phyloP scores from a whole-genome alignment of 225 moss, liverwort and hornwort genomes.

The Polytrichum commune region DNA sequence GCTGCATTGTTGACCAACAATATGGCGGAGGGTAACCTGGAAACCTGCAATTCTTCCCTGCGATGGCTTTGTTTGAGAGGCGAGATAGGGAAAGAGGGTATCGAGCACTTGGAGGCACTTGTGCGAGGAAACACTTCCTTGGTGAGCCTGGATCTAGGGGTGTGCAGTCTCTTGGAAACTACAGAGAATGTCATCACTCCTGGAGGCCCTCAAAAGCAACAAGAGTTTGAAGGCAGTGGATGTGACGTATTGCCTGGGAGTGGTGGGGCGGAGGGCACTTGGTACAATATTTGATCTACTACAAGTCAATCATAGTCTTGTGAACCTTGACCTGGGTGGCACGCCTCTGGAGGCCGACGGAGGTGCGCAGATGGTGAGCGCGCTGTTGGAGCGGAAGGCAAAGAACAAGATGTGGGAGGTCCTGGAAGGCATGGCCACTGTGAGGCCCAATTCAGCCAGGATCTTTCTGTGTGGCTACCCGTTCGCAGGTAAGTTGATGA shows the following conservation, averaged over 20 bases:
- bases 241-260: background rate
- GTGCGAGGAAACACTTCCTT: background rate
- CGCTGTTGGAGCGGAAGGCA: background rate
- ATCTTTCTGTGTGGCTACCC: background rate
- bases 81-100: background rate
- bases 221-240: background rate
- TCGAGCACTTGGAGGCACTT: background rate
- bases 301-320: background rate
- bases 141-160: background rate
- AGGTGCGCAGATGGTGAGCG: background rate
- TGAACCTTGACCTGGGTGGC: background rate
- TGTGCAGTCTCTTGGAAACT: background rate
- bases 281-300: background rate
- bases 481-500: background rate
- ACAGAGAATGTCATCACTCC: background rate
- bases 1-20: background rate
- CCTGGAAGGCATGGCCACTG: background rate
- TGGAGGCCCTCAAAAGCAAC: background rate
- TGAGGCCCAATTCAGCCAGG: background rate
- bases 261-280: background rate
- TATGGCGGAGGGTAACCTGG: background rate
- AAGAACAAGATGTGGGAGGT: background rate
- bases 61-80: background rate
- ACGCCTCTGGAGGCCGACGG: background rate
- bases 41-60: background rate